These are phyloP conservation scores for Carex scoparia DNA, from an alignment of 176 grass and related monocot species.

Conservation along the genomic window DNA sequence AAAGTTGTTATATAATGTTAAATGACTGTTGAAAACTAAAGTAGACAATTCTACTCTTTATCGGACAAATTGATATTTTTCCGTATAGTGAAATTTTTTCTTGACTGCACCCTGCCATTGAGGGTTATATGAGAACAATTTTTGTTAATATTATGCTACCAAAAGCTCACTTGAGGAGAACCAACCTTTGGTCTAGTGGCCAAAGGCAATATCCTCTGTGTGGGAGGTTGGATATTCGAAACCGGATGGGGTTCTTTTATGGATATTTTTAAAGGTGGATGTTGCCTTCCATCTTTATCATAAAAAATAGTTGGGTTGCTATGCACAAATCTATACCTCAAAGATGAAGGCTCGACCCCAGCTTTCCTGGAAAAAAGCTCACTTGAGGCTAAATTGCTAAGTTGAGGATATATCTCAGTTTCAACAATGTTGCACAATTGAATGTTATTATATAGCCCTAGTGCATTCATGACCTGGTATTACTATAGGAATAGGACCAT, in stretches of 20 bases:
- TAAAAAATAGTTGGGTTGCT: no score
- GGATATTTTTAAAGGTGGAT: no score
- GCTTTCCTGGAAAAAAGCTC: neutral
- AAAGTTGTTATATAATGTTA: neutral
- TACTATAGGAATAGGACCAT: neutral
- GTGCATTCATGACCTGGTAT: neutral
- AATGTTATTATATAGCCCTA: neutral
- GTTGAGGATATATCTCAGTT: neutral
- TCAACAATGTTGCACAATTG: neutral
- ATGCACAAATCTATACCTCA: no score
- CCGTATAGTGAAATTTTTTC: neutral
- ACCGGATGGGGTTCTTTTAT: no score
- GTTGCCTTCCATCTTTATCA: no score
- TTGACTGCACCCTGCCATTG: neutral
- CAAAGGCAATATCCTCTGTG: no score
- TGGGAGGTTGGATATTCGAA: no score
- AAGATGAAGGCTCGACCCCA: no score
- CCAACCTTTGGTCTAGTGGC: no score
- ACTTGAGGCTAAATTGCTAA: neutral
- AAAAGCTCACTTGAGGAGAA: neutral
- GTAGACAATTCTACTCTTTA: neutral
- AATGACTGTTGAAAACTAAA: neutral
- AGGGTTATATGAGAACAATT: neutral
- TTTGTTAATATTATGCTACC: neutral
- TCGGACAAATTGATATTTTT: neutral